Evolutionary conservation across 371 early-diverging fungal genomes (phyloP).

Genomic region (Mucor racemosus): DNA sequence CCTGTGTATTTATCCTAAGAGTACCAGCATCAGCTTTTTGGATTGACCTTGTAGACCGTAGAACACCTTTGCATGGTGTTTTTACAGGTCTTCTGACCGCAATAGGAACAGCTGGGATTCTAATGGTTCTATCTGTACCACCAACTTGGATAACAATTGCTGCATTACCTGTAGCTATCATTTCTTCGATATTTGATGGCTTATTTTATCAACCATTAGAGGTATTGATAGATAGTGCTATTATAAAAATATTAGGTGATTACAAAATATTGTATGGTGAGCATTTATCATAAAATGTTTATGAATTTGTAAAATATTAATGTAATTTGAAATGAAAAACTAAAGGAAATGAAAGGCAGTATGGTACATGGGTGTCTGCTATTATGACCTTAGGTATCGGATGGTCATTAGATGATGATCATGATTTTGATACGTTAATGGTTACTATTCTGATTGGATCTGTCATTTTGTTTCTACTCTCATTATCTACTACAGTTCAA

Average conservation of each 20-base stretch:
- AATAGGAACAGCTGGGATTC: constrained; percentile 37
- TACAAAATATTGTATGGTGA: constrained; percentile 45
- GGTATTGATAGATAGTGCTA: constrained; percentile 36
- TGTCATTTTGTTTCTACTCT: constrained; percentile 39
- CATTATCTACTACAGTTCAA: constrained; percentile 44
- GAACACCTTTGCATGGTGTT: constrained; percentile 42
- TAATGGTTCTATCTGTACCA: constrained; percentile 40
- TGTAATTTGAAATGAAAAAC: neutral
- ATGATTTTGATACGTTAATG: constrained; percentile 53
- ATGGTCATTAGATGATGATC: constrained; percentile 45
- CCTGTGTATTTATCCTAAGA: constrained; percentile 24
- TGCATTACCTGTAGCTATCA: constrained; percentile 34
- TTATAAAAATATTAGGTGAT: constrained; percentile 41
- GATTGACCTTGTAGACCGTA: constrained; percentile 37
- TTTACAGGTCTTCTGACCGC: constrained; percentile 45
- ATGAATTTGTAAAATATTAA: neutral
- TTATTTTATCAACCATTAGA: constrained; percentile 38
- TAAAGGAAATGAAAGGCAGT: constrained; percentile 29
- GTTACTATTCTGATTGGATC: constrained; percentile 42
- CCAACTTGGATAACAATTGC: constrained; percentile 29
- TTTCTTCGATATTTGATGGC: constrained; percentile 39
- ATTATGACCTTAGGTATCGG: constrained; percentile 40
- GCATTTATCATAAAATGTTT: neutral
- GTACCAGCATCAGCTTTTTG: constrained; percentile 34
- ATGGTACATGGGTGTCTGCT: constrained; percentile 39